Conservation (phyloP, 2,329 filamentous ascomycete genomes). For the Periconia digitata region DNA sequence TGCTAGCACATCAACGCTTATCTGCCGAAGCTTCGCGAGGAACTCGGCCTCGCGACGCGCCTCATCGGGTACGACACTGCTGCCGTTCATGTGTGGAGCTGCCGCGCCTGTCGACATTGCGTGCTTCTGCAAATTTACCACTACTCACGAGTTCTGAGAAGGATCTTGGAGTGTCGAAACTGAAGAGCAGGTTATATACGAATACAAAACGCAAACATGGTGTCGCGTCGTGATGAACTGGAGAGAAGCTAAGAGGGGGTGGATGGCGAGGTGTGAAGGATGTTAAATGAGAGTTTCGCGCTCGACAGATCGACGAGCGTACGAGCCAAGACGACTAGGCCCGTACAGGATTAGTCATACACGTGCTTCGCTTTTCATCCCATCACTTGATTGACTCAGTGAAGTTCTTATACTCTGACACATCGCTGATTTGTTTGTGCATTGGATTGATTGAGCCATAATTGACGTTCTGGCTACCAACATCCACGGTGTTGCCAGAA, state of each 20-base stretch:
- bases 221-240: slow-evolving; percentile 25
- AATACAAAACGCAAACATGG: slow-evolving; percentile 27
- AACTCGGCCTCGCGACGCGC: slow-evolving; percentile 49
- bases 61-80: slow-evolving; percentile 40
- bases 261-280: background rate
- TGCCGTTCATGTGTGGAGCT: slow-evolving; percentile 35
- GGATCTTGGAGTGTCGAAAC: slow-evolving; percentile 16
- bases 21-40: slow-evolving; percentile 77
- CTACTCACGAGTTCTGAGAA: slow-evolving; percentile 17
- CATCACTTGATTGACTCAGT: background rate
- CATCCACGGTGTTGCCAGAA: no score
- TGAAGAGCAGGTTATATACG: slow-evolving; percentile 24
- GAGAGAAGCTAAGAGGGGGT: slow-evolving; percentile 18
- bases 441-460: background rate
- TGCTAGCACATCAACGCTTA: slow-evolving; percentile 79
- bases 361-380: background rate
- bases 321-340: slow-evolving; percentile 11
- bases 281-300: background rate
- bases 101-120: slow-evolving; percentile 35
- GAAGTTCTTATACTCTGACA: background rate
- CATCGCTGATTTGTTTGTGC: background rate
- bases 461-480: no score
- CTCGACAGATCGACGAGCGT: slow-evolving; percentile 3
- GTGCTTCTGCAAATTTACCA: slow-evolving; percentile 17
- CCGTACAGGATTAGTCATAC: background rate